A percentile compares a stretch with the other conserved stretches of the same genome.
These are phyloP conservation scores for Candida anglica DNA, from an alignment of 805 yeast species.

Conservation along the genomic window DNA sequence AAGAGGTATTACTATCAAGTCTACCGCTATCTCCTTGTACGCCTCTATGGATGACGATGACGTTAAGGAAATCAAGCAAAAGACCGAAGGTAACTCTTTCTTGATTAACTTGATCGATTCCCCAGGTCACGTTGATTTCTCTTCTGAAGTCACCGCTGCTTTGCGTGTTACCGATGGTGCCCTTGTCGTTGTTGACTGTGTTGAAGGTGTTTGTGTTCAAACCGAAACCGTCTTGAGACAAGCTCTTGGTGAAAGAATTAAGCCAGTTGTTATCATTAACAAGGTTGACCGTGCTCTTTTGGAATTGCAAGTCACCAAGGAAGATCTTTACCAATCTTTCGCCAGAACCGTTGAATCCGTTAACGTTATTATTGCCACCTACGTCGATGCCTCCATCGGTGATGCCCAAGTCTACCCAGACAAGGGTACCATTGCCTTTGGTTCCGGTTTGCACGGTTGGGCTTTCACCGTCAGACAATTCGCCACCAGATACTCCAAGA, in stretches of 20 bases:
- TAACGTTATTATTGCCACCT: conserved; percentile 96
- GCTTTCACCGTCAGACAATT: conserved; percentile 99
- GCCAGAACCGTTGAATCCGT: conserved; percentile 99
- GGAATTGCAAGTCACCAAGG: conserved; percentile 98
- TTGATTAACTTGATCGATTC: conserved; percentile 98
- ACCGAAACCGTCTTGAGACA: conserved; percentile 99
- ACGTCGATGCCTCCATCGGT: conserved; percentile 86
- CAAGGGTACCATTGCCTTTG: conserved; percentile 98
- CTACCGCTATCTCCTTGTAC: conserved; percentile 96
- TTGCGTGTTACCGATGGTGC: conserved; percentile 99
- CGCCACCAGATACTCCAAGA: conserved; percentile 96
- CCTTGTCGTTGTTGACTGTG: conserved; percentile 97
- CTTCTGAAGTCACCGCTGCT: conserved; percentile 99
- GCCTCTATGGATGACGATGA: conserved; percentile 85
- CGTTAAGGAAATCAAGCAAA: conserved; percentile 85
- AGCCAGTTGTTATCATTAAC: conserved; percentile 98
- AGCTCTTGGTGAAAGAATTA: conserved; percentile 98
- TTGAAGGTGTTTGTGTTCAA: conserved; percentile 99
- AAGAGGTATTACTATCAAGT: conserved; percentile 99
- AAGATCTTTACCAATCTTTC: conserved; percentile 97
- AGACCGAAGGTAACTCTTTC: conserved; percentile 89
- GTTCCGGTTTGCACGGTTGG: conserved; percentile 99
- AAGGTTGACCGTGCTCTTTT: conserved; percentile 99
- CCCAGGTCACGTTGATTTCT: conserved; percentile 99
- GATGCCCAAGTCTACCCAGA: conserved; percentile 99